These are phyloP conservation scores for Alternaria sp. DNA, from an alignment of 2,329 filamentous ascomycete species.

Conservation along the genomic window DNA sequence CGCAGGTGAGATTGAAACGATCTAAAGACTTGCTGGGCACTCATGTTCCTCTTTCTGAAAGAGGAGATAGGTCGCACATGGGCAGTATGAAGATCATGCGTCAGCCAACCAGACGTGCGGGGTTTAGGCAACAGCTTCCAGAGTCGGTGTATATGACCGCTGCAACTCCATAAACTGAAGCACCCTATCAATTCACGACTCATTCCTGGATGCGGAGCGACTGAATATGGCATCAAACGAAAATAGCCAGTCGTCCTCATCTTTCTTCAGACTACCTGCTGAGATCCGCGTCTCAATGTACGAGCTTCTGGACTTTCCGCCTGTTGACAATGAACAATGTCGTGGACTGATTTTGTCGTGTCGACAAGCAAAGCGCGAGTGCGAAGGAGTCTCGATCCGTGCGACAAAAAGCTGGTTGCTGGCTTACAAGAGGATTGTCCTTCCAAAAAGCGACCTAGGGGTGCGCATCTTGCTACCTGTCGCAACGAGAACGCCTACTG, in stretches of 20 bases:
- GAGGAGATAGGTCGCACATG: background rate
- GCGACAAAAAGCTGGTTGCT: background rate
- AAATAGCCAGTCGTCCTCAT: background rate
- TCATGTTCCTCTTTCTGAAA: background rate
- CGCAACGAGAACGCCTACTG: background rate
- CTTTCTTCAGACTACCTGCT: background rate
- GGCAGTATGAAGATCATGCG: background rate
- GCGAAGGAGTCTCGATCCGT: background rate
- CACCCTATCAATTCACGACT: background rate
- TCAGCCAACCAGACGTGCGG: background rate
- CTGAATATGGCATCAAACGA: background rate
- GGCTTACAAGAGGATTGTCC: background rate
- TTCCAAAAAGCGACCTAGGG: background rate
- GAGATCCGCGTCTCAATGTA: constrained; percentile 1
- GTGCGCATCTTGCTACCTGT: background rate
- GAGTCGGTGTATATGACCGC: background rate
- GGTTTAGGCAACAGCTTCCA: background rate
- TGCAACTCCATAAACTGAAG: background rate
- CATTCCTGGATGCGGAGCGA: background rate
- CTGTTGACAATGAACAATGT: background rate
- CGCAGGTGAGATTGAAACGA: background rate
- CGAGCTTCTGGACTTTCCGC: background rate
- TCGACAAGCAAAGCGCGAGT: background rate
- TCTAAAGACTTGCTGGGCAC: background rate
- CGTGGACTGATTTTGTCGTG: background rate